Evolutionary conservation across 164 flowering plant species (phyloP), one percentile per base, ranked within the genome.

Genomic region (Malania oleifera): DNA sequence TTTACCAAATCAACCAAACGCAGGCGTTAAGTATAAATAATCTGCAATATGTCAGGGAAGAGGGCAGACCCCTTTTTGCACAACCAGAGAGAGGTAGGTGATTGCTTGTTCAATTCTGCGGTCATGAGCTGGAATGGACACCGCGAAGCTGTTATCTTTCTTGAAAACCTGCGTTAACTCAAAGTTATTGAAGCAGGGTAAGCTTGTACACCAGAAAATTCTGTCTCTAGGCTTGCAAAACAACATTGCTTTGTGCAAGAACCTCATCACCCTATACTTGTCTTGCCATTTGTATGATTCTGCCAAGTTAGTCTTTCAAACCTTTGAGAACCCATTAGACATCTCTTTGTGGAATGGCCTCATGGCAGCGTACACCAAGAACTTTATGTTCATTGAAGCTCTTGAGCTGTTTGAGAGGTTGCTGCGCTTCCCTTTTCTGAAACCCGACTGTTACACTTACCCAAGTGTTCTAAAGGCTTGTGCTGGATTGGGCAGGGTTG

Each of bases 381-480:
- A 69, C 52, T 77, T 34, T 54, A 68, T 78, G 80, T 77, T 69
- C 67, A 22, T 29, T 53, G 79, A 82, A 59, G 83, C 82, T 39
- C 55, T 84, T 52, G 58, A 62, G 19, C 58, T 87, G 28, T 85
- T 77, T 69, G 54, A 66, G 27, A 48, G 24, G 25, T 26, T 87
- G 48, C 20, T 59, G 57, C 19, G 14, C 15, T 48, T 57, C 63
- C 75, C 80, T 50, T 54, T 48, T 57, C 45, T 84, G 25, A 74
- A 46, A 45, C 85, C 90, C 14, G 82, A 87, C 63, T 41, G 58
- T 54, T 82, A 59, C 57, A 84, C 88, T 22, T 81, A 76, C 63
- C 89, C 91, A 7, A 74, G 82, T 67, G 80, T 81, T 49, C 46
- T 87, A 1, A 85, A 81, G 71, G 83, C 91, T 19, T 79, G 78